These are phyloP conservation scores for Porphyrellus cyaneotinctus DNA, from an alignment of 768 basidiomycete species.

Conservation along the genomic window DNA sequence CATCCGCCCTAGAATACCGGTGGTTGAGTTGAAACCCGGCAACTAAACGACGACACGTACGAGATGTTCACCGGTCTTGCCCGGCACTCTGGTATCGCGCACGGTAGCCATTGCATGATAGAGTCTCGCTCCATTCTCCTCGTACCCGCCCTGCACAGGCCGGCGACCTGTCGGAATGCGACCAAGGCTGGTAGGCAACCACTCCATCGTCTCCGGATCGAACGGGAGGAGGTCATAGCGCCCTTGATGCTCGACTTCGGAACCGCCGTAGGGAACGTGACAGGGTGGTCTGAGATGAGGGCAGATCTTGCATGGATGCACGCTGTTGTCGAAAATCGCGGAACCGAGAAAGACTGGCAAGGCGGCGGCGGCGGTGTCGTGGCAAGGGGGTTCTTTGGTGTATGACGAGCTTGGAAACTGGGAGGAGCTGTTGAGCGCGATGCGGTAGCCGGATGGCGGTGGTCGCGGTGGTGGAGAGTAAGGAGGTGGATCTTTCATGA, in stretches of 20 bases:
- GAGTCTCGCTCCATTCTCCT: conserved; percentile 59
- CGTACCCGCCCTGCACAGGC: conserved; percentile 73
- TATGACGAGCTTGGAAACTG: conserved; percentile 38
- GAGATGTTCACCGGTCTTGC: conserved; percentile 69
- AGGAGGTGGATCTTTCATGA: conserved; percentile 13
- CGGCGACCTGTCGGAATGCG: conserved; percentile 51
- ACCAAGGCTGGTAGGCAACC: conserved; percentile 60
- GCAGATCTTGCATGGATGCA: conserved; percentile 82
- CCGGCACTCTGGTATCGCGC: conserved; percentile 57
- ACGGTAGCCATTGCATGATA: conserved; percentile 63
- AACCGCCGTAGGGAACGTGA: conserved; percentile 61
- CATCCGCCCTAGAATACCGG: conserved; percentile 34
- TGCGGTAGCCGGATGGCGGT: conserved; percentile 65
- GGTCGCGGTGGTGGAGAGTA: conserved; percentile 20
- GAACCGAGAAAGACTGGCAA: conserved; percentile 70
- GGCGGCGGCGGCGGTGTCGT: conserved; percentile 48
- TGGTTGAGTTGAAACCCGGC: not conserved
- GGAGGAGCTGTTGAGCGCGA: conserved; percentile 44
- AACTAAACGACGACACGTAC: conserved; percentile 34
- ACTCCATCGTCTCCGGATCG: conserved; percentile 66
- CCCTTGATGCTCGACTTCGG: conserved; percentile 56
- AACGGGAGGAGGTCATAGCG: conserved; percentile 76
- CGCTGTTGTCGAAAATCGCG: conserved; percentile 59
- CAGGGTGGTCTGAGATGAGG: conserved; percentile 50
- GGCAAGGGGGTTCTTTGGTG: conserved; percentile 48